phyloP scores from a whole-genome alignment of 192 early-diverging fungal species.

The Mortierella alpina region DNA sequence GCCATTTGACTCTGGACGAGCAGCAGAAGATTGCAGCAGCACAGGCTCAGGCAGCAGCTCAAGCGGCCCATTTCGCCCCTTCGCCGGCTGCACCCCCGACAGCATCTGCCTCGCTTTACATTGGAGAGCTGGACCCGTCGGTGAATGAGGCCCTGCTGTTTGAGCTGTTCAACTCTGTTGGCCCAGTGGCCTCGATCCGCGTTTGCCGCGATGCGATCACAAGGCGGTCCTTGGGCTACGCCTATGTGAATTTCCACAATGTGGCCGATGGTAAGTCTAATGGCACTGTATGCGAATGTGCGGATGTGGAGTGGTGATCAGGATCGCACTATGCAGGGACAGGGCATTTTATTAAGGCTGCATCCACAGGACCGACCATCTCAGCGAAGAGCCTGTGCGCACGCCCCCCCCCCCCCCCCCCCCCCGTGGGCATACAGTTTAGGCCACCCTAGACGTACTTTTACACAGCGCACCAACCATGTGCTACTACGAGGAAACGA shows the following conservation, averaged over 20 bases:
- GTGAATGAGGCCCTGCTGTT: constrained; percentile 98
- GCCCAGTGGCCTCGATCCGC: constrained; percentile 95
- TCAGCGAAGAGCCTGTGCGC: not conserved
- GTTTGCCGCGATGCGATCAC: constrained; percentile 98
- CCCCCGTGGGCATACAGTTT: too few species aligned
- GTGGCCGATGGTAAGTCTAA: constrained; percentile 71
- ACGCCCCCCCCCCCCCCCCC: too few species aligned
- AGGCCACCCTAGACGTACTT: too few species aligned
- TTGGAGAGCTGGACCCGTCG: constrained; percentile 95
- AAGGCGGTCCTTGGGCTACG: constrained; percentile 94
- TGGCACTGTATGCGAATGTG: not conserved
- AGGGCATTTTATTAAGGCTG: not conserved
- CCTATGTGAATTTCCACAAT: constrained; percentile 98
- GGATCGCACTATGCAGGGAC: not conserved
- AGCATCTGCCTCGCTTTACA: constrained; percentile 87
- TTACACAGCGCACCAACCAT: not conserved
- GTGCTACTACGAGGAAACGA: too few species aligned
- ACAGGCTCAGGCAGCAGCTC: constrained; percentile 39
- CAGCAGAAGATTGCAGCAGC: constrained; percentile 63
- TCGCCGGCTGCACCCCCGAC: constrained; percentile 56
- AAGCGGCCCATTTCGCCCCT: constrained; percentile 56
- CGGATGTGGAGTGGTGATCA: not conserved
- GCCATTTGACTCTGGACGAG: constrained; percentile 53
- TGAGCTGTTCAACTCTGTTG: constrained; percentile 95
- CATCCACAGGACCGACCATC: not conserved